These are phyloP conservation scores for Malus hybrid DNA, from an alignment of 331 rosid species.

Conservation along the genomic window DNA sequence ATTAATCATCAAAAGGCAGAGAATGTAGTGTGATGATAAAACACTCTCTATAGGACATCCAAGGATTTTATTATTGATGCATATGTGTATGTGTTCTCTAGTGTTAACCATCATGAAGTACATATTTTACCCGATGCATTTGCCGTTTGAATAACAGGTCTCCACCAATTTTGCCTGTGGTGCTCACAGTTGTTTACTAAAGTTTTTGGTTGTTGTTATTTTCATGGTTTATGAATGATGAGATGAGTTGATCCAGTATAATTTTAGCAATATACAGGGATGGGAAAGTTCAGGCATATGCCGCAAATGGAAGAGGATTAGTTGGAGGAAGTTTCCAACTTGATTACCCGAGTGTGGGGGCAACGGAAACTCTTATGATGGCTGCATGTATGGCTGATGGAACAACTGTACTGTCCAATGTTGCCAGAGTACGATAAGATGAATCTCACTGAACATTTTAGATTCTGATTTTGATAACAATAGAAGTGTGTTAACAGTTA, in stretches of 20 bases:
- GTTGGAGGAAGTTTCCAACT: constrained; percentile 27
- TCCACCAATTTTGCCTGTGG: not conserved
- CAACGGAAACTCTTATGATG: constrained; percentile 38
- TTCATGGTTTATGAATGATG: not conserved
- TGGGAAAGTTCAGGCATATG: constrained; percentile 23
- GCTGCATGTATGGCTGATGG: constrained; percentile 33
- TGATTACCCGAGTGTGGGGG: constrained; percentile 29
- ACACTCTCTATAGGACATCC: not conserved
- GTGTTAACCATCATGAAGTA: not conserved
- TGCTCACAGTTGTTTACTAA: not conserved
- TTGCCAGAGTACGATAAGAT: constrained; percentile 19
- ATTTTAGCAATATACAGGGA: constrained; percentile 16
- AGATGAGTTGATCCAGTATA: not conserved
- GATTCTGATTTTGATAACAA: not conserved
- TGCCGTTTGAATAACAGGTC: not conserved
- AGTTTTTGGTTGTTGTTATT: not conserved
- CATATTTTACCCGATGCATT: not conserved
- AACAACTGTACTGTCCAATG: constrained; percentile 24
- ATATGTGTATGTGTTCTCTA: not conserved
- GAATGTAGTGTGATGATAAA: not conserved
- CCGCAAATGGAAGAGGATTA: constrained; percentile 27
- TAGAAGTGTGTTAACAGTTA: not conserved
- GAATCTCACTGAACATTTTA: not conserved
- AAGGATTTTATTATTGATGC: too few relatives aligned
- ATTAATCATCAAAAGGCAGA: not conserved